Base-by-base conservation (phyloP, 805 yeast species). In the Candida insectorum region DNA sequence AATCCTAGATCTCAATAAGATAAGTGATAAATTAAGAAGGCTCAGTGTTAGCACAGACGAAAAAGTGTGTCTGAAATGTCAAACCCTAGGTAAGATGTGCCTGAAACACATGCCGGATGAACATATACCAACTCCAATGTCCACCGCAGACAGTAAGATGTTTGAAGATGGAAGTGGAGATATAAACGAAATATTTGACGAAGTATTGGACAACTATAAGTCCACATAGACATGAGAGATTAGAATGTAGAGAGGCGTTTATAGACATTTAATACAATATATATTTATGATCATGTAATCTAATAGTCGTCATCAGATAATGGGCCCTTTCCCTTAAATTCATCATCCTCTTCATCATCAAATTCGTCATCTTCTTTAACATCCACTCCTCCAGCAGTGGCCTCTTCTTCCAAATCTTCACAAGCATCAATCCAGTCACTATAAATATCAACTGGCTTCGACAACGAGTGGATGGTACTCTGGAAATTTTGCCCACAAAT, bases 351-450 rank as follows among this genome's bases (percentile, higher is more conserved):
- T n/a, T 54, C 60, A 12, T 51, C 61, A 6, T 41, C 29, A 52
- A 6, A 48, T 12, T 49, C 59, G 4, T 41, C 57, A 4, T 39
- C 54, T 26, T 44, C 51, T 4, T 36, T 48, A n/a, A 28, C 49
- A 9, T 16, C 31, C 8, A 8, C 31, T 10, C 8, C 13, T 3
- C 24, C 37, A 3, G 15, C 34, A 6, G 27, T 53, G 4, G 58
- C 65, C 16, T 64, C 64, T 19, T 81, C 86, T 45, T 83, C 85
- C 33, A 85, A 82, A 21, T 85, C 87, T 50, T 84, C 94, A 61
- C 91, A 85, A 1, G 97, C 97, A 66, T 91, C 98, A 33, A 87
- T 87, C 98, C 98, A 91, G 57, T 91, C 97, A 30, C 95, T 82
- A 55, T 91, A 91, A 11, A 91, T 84, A 61, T 91, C 98, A 26